phyloP scores from a whole-genome alignment of 768 basidiomycete genomes.

The Rhodosporidiobolus sp. region DNA sequence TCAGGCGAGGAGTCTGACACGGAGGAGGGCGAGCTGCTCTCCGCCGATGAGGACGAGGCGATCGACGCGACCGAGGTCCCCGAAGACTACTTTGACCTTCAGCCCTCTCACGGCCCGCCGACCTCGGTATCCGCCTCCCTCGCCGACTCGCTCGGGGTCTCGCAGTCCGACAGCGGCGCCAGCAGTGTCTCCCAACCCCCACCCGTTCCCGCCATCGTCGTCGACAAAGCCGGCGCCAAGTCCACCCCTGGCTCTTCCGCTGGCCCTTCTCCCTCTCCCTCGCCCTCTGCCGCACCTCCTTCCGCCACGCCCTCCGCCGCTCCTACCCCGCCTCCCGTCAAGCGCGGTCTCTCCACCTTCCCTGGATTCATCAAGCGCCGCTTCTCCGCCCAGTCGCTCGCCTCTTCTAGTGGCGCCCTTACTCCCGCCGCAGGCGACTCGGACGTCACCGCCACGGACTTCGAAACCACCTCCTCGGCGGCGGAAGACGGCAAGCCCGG shows the following conservation, averaged over 20 bases:
- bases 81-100: conserved; percentile 26
- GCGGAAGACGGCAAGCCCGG: conserved; percentile 8
- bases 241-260: conserved; percentile 27
- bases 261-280: conserved; percentile 46
- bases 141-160: too few species aligned
- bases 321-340: conserved; percentile 33
- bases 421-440: conserved; percentile 39
- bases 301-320: conserved; percentile 29
- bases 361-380: conserved; percentile 35
- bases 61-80: conserved; percentile 1
- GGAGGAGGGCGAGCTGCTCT: conserved; percentile 39
- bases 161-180: too few species aligned
- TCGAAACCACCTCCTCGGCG: conserved; percentile 16
- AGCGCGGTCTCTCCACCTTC: conserved; percentile 20
- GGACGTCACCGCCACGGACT: conserved; percentile 19
- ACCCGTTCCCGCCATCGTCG: conserved; percentile 22
- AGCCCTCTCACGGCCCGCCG: neutral
- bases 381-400: conserved; percentile 38
- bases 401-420: conserved; percentile 43
- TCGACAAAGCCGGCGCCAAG: neutral
- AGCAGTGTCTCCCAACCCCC: neutral
- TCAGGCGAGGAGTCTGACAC: conserved; percentile 40
- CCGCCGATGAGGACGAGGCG: conserved; percentile 33
- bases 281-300: conserved; percentile 41
- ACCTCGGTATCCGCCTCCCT: too few species aligned